phyloP scores from a whole-genome alignment of 768 basidiomycete genomes.

The Hericium coralloides region DNA sequence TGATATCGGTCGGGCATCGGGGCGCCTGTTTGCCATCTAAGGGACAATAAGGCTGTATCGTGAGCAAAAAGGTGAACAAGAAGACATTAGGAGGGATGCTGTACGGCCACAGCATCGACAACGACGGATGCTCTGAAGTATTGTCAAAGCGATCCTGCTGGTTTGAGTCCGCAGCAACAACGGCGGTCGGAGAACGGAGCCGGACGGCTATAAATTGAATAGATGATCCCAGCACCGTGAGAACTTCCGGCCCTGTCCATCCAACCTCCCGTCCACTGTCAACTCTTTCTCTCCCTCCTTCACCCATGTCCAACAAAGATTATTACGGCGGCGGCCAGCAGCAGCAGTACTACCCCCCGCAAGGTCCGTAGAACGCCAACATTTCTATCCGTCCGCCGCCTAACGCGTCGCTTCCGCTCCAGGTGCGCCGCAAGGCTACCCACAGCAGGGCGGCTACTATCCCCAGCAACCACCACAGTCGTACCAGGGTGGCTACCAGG shows the following conservation, averaged over 20 bases:
- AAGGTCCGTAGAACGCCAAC: conserved; percentile 26
- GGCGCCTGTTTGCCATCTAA: no score
- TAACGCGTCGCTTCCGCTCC: conserved; percentile 9
- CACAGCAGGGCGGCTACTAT: conserved; percentile 55
- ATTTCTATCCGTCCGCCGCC: conserved; percentile 14
- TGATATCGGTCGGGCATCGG: no score
- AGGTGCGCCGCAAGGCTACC: conserved; percentile 41
- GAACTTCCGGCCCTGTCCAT: background rate
- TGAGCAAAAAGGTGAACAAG: background rate
- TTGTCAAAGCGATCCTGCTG: no score
- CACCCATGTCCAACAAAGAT: background rate
- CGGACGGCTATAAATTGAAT: background rate
- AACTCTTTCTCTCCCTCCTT: background rate
- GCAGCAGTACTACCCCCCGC: conserved; percentile 47
- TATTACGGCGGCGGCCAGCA: conserved; percentile 31
- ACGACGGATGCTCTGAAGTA: background rate
- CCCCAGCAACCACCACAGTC: conserved; percentile 66
- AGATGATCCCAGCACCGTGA: background rate
- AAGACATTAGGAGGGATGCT: background rate
- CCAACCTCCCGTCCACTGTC: background rate
- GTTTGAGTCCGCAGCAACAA: no score
- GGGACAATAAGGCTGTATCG: no score
- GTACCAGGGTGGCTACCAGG: conserved; percentile 41
- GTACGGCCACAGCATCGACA: background rate
- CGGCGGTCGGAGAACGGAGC: background rate